Percentiles rank a stretch among this genome's conserved stretches.
These are phyloP conservation scores for Corylus avellana DNA, from an alignment of 306 rosid genomes.

Conservation along the genomic window DNA sequence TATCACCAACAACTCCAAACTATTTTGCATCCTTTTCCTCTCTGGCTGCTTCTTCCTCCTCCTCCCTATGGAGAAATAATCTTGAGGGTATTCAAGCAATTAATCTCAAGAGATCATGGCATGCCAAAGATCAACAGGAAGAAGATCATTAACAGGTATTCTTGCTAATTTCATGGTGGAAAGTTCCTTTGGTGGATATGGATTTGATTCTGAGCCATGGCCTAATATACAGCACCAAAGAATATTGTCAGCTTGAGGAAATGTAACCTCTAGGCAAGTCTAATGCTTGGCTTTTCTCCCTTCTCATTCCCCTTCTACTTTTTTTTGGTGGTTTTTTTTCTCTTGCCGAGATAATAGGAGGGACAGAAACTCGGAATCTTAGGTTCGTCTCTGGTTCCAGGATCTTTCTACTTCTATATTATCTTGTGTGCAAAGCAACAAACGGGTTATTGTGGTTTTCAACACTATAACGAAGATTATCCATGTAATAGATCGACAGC, in stretches of 20 bases:
- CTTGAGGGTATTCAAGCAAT: not conserved
- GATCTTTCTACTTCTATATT: not conserved
- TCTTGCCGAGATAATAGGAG: constrained; percentile 16
- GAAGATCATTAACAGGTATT: not conserved
- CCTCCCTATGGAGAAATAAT: not conserved
- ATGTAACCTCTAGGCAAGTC: constrained; percentile 91
- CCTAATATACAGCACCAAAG: constrained; percentile 24
- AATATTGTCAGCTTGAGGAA: constrained; percentile 30
- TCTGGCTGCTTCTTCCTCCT: not conserved
- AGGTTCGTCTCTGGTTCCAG: not conserved
- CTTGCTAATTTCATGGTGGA: constrained; percentile 23
- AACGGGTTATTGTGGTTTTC: constrained; percentile 10
- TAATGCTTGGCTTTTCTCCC: constrained; percentile 71
- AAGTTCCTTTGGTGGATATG: constrained; percentile 8
- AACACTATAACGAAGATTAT: constrained; percentile 1
- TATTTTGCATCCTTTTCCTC: not conserved
- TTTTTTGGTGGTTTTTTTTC: not conserved
- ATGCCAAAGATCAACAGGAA: constrained; percentile 24
- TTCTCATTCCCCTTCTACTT: not conserved
- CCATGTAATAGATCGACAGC: not conserved
- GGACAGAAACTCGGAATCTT: not conserved
- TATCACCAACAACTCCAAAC: constrained; percentile 30
- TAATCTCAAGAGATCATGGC: constrained; percentile 17
- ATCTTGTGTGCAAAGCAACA: not conserved
- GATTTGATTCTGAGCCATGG: constrained; percentile 44